Percentiles rank a stretch among this genome's conserved stretches.
These are phyloP conservation scores for Dioscorea zingiberensis DNA, from an alignment of 106 monocot species.

Conservation along the genomic window DNA sequence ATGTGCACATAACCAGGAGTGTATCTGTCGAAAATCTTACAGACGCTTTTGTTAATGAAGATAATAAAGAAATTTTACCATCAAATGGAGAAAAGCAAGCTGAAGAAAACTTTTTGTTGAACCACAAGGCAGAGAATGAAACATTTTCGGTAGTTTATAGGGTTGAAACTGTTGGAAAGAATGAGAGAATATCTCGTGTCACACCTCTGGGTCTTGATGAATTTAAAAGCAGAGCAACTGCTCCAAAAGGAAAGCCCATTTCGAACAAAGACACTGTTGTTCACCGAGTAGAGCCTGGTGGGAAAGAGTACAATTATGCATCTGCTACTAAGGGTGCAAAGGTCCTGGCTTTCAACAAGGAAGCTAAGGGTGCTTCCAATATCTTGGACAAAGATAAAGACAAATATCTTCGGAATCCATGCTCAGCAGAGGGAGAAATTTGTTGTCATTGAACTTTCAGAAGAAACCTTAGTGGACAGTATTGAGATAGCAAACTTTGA, in stretches of 20 bases:
- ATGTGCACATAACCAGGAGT: conserved; percentile 2
- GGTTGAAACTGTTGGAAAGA: conserved; percentile 20
- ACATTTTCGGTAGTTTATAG: neutral
- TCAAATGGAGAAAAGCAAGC: conserved; percentile 7
- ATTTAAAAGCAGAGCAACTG: conserved; percentile 59
- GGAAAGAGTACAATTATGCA: conserved; percentile 89
- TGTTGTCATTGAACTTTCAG: conserved; percentile 81
- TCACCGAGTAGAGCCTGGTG: conserved; percentile 70
- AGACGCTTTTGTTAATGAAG: conserved; percentile 6
- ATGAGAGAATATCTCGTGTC: conserved; percentile 45
- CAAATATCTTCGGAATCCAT: conserved; percentile 86
- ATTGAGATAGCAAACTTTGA: conserved; percentile 84
- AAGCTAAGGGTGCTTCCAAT: conserved; percentile 81
- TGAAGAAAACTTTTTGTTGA: conserved; percentile 8
- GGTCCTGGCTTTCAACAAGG: conserved; percentile 73
- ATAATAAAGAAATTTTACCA: conserved; percentile 5
- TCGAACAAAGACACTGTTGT: conserved; percentile 38
- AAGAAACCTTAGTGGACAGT: conserved; percentile 77
- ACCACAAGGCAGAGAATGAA: conserved; percentile 12
- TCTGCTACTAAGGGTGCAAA: conserved; percentile 79
- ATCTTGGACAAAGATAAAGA: conserved; percentile 88
- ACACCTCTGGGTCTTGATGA: conserved; percentile 63
- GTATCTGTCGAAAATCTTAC: neutral
- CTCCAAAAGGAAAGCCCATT: conserved; percentile 36
- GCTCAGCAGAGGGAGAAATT: conserved; percentile 84